phyloP scores from a whole-genome alignment of 108 stramenopile genomes.

The Fistulifera pelliculosa region DNA sequence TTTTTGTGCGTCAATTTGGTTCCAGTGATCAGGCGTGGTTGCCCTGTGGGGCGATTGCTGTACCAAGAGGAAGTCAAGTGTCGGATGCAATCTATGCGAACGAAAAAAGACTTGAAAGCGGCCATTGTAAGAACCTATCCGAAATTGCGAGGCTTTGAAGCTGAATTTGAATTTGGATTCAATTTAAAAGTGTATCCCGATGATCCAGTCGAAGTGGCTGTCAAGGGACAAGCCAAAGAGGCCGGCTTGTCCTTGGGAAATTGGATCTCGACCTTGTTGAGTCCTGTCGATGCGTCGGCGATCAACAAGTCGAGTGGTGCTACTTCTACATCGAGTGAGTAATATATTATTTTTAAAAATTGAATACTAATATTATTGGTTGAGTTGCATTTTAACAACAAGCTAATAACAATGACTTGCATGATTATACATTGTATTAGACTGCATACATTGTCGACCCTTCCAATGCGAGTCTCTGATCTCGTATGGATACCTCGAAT shows the following conservation, averaged over 20 bases:
- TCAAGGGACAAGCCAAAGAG: constrained; percentile 22
- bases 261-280: constrained; percentile 72
- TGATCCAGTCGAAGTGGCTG: constrained; percentile 78
- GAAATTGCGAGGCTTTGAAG: constrained; percentile 54
- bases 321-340: not conserved
- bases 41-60: constrained; percentile 72
- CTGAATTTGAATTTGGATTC: constrained; percentile 81
- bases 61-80: constrained; percentile 73
- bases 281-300: constrained; percentile 60
- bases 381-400: no score
- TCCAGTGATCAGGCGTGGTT: constrained; percentile 69
- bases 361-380: no score
- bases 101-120: constrained; percentile 46
- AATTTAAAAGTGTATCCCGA: constrained; percentile 84
- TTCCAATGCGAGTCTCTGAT: no score
- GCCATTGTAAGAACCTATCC: constrained; percentile 66
- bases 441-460: no score
- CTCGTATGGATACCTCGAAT: no score
- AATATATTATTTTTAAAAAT: not conserved
- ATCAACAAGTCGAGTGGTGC: constrained; percentile 17
- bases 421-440: no score
- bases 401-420: no score
- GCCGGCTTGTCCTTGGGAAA: constrained; percentile 63
- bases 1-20: constrained; percentile 84
- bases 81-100: constrained; percentile 73